Evolutionary conservation across 495 filamentous ascomycete species (phyloP).

Genomic region (Aspergillus mulundensis): DNA sequence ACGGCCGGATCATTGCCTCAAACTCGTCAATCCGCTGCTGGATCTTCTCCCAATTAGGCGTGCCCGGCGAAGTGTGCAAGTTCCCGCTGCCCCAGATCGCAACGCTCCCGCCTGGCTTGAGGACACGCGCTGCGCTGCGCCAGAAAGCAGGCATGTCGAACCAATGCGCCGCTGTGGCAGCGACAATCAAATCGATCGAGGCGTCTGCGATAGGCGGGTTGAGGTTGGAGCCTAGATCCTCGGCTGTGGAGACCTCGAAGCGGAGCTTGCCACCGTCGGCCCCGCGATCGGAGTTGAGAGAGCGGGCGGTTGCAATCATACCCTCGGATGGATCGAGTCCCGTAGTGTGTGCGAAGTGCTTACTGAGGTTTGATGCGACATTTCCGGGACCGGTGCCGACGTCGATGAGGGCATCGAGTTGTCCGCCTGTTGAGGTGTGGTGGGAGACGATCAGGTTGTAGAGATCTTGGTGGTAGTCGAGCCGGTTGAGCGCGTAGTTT

Average conservation of each 20-base stretch:
- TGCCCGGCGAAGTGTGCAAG: conserved; percentile 27
- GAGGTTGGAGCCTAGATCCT: conserved; percentile 31
- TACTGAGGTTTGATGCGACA: conserved; percentile 34
- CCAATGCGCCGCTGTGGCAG: conserved; percentile 56
- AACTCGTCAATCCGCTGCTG: conserved; percentile 28
- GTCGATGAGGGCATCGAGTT: conserved; percentile 45
- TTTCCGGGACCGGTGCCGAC: conserved; percentile 55
- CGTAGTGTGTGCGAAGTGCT: conserved; percentile 42
- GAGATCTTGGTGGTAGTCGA: conserved; percentile 36
- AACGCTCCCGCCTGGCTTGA: conserved; percentile 54
- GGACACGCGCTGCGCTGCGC: conserved; percentile 40
- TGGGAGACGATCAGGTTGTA: conserved; percentile 46
- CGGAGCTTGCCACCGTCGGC: conserved; percentile 27
- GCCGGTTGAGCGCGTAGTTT: conserved; percentile 40
- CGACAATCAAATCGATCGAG: conserved; percentile 50
- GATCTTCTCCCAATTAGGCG: conserved; percentile 29
- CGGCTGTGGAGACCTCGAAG: conserved; percentile 44
- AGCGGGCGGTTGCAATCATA: conserved; percentile 50
- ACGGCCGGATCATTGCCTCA: conserved; percentile 31
- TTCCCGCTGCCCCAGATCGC: conserved; percentile 42
- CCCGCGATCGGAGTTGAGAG: conserved; percentile 21
- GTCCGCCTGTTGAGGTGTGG: conserved; percentile 47
- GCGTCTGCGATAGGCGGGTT: conserved; percentile 10
- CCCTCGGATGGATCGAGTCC: conserved; percentile 49
- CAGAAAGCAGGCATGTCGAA: conserved; percentile 58